Evolutionary conservation across 2,329 filamentous ascomycete genomes (phyloP).

Genomic region (Ustulina deusta): DNA sequence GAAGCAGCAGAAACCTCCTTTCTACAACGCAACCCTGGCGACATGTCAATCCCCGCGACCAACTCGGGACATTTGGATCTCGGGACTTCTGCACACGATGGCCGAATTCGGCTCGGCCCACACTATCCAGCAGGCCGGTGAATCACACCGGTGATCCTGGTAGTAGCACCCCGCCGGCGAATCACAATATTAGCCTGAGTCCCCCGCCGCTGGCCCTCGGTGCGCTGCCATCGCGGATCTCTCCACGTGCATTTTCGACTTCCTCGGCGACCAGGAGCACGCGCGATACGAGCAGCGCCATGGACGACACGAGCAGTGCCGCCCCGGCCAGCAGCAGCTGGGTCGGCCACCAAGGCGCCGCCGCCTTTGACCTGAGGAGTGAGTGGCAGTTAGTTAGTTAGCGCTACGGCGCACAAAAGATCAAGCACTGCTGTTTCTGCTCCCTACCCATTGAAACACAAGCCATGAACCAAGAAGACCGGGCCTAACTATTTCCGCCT

Average conservation of each 20-base stretch:
- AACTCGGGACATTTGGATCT: neutral
- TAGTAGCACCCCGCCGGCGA: neutral
- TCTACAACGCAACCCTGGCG: neutral
- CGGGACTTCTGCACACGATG: neutral
- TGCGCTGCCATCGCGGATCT: conserved; percentile 3
- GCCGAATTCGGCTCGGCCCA: conserved; percentile 7
- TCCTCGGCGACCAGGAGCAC: neutral
- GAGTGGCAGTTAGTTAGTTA: conserved; percentile 31
- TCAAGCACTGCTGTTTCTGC: too few species aligned
- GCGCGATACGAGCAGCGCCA: conserved; percentile 5
- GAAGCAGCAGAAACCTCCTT: neutral
- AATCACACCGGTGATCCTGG: neutral
- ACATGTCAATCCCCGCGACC: neutral
- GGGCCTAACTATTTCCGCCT: conserved; percentile 15
- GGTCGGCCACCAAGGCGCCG: conserved; percentile 49
- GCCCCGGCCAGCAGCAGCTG: conserved; percentile 45
- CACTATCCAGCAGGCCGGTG: neutral
- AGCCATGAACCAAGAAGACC: too few species aligned
- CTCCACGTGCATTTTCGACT: conserved; percentile 2
- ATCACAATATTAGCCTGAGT: neutral
- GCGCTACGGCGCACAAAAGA: neutral
- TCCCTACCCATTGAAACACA: neutral
- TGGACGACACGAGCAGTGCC: conserved; percentile 15
- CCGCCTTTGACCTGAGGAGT: conserved; percentile 51
- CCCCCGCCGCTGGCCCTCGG: conserved; percentile 8